Evolutionary conservation across 2,329 filamentous ascomycete genomes (phyloP), one percentile per base, ranked within the genome.

Genomic region (Orbilia blumenaviensis): DNA sequence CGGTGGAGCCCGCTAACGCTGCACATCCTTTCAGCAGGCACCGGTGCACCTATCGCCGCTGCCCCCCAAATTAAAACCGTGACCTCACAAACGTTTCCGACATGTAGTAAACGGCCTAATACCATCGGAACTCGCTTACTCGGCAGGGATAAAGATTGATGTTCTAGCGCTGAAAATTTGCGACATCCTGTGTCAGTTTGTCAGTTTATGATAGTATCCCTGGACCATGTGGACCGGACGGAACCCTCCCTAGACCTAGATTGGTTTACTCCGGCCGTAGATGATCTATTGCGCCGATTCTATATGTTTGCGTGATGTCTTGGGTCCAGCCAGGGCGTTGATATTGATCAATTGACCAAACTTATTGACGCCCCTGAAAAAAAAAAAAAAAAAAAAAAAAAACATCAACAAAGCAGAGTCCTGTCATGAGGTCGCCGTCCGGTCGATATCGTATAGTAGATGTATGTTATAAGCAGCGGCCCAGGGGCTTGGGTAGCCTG

Each of bases 401-500:
- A n/a, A 56, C 42, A 50, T 63, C 63, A 48, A 23, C 12, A 29
- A 42, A 46, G 14, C 21, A 63, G n/a, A 18, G 54, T 44, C 52
- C n/a, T n/a, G n/a, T n/a, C n/a, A n/a, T 58, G 54, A 75, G 62
- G 62, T 67, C 68, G 68, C 71, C 62, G 63, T 75, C 46, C 44
- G 42, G 44, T 48, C 54, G 29, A 52, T 21, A 23, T 44, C 41
- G 44, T 46, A 66, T 41, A 23, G 23, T 44, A 42, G 23, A 32
- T 66, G 54, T 61, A 25, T 66, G 46, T 46, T 75, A 63, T 71
- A 61, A 46, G 7, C 71, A 64, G 71, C 62, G 54, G 62, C 63
- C 71, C 71, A 75, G 71, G 71, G 63, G 62, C 56, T 68, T 68
- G 71, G 71, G 58, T 63, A 56, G 41, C 63, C 56, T 52, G 56